Evolutionary conservation across 768 basidiomycete species (phyloP).

Genomic region (Leccinum olivaceopallidum): DNA sequence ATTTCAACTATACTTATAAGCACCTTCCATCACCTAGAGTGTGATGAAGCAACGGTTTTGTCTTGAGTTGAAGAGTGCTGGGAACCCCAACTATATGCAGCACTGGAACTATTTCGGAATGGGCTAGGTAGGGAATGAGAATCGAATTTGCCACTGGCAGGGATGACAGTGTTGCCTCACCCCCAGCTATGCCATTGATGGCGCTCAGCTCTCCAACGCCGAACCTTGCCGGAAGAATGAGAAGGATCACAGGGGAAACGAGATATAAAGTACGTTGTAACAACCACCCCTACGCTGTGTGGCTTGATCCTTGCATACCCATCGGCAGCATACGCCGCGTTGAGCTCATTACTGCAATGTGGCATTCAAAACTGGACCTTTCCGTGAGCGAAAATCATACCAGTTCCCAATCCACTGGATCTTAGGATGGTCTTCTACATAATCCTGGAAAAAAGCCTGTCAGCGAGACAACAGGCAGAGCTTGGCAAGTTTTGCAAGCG

Average conservation of each 20-base stretch:
- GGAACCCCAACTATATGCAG: constrained; percentile 88
- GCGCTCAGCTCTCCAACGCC: constrained; percentile 95
- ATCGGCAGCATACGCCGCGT: constrained; percentile 89
- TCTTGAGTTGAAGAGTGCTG: constrained; percentile 68
- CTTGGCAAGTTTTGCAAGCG: constrained; percentile 1
- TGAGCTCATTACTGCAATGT: constrained; percentile 68
- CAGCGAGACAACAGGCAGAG: neutral
- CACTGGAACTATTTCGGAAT: constrained; percentile 88
- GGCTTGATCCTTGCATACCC: constrained; percentile 91
- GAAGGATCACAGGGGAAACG: neutral
- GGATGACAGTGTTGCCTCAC: constrained; percentile 32
- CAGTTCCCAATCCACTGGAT: constrained; percentile 91
- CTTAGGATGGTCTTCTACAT: constrained; percentile 74
- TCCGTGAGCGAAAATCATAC: constrained; percentile 35
- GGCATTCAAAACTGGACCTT: neutral
- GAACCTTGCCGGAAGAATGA: constrained; percentile 47
- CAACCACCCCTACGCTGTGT: constrained; percentile 64
- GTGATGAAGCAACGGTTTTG: constrained; percentile 79
- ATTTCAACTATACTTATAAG: neutral
- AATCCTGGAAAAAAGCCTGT: constrained; percentile 49
- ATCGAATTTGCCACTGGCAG: neutral
- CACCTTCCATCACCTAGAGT: constrained; percentile 84
- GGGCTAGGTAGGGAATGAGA: constrained; percentile 42
- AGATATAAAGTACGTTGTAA: constrained; percentile 63
- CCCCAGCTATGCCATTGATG: constrained; percentile 80